A percentile compares a stretch with the other conserved stretches of the same genome.
phyloP scores from a whole-genome alignment of 2,329 filamentous ascomycete genomes.

The Torrubiellomyces zombiae region DNA sequence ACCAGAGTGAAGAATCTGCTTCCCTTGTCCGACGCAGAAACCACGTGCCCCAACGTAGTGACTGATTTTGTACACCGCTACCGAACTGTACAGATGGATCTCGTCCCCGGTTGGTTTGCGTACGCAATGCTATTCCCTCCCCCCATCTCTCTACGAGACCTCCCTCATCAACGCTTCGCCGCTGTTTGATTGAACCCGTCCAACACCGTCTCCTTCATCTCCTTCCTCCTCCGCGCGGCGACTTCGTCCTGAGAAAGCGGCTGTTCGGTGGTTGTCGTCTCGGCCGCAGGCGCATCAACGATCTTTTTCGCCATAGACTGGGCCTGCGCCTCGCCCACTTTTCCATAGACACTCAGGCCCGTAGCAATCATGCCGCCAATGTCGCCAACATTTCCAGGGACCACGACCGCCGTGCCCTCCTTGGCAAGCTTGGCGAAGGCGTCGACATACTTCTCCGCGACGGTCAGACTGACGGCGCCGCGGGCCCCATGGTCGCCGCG shows the following conservation, averaged over 20 bases:
- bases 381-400: constrained; percentile 92
- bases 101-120: too few species aligned
- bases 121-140: too few species aligned
- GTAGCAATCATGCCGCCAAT: constrained; percentile 95
- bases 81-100: too few species aligned
- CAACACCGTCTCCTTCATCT: constrained; percentile 22
- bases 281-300: constrained; percentile 13
- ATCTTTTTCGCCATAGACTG: constrained; percentile 43
- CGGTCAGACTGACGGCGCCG: constrained; percentile 67
- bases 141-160: background rate
- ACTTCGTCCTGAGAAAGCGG: constrained; percentile 5
- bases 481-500: constrained; percentile 61
- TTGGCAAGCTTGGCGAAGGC: constrained; percentile 85
- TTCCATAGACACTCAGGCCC: constrained; percentile 87
- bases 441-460: constrained; percentile 96
- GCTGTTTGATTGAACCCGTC: constrained; percentile 22
- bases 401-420: constrained; percentile 88
- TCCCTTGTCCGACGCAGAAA: too few species aligned
- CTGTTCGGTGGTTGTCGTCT: constrained; percentile 7
- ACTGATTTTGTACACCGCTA: too few species aligned
- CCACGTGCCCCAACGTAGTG: too few species aligned
- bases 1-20: too few species aligned
- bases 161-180: constrained; percentile 12
- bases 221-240: constrained; percentile 7
- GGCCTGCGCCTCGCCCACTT: constrained; percentile 68